Conservation (phyloP, 1,284 basidiomycete genomes). For the Malassezia psittaci region DNA sequence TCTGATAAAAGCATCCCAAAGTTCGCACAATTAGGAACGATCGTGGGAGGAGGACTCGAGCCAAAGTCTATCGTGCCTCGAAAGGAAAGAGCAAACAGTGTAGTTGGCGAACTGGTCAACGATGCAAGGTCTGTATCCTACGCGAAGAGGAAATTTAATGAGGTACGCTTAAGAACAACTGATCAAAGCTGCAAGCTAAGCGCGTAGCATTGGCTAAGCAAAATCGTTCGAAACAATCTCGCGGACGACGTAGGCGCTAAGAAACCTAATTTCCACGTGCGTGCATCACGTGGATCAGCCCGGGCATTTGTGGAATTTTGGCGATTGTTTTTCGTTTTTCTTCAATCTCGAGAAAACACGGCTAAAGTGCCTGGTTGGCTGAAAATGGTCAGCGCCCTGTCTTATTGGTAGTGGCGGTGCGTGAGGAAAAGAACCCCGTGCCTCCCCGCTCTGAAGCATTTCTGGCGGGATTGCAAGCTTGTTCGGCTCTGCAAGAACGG, state of each 20-base stretch:
- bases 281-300: background rate
- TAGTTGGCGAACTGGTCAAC: slow-evolving; percentile 78
- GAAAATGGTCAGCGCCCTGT: background rate
- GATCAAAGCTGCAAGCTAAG: slow-evolving; percentile 13
- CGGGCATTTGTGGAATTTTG: background rate
- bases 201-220: slow-evolving; percentile 5
- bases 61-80: slow-evolving; percentile 62
- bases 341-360: slow-evolving; percentile 1
- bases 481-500: too few species aligned
- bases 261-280: background rate
- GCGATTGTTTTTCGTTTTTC: slow-evolving; percentile 4
- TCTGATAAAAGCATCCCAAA: slow-evolving; percentile 56
- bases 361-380: background rate
- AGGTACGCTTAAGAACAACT: slow-evolving; percentile 51
- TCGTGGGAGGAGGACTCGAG: slow-evolving; percentile 70
- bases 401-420: background rate
- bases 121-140: slow-evolving; percentile 76
- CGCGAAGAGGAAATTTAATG: slow-evolving; percentile 85
- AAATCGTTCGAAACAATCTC: background rate
- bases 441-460: slow-evolving; percentile 2
- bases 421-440: background rate
- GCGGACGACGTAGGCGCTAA: slow-evolving; percentile 5
- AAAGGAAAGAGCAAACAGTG: slow-evolving; percentile 62
- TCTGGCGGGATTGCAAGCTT: too few species aligned
- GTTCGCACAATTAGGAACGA: slow-evolving; percentile 80